Conservation (phyloP, 2,329 filamentous ascomycete genomes). For the Neonectria ditissima region DNA sequence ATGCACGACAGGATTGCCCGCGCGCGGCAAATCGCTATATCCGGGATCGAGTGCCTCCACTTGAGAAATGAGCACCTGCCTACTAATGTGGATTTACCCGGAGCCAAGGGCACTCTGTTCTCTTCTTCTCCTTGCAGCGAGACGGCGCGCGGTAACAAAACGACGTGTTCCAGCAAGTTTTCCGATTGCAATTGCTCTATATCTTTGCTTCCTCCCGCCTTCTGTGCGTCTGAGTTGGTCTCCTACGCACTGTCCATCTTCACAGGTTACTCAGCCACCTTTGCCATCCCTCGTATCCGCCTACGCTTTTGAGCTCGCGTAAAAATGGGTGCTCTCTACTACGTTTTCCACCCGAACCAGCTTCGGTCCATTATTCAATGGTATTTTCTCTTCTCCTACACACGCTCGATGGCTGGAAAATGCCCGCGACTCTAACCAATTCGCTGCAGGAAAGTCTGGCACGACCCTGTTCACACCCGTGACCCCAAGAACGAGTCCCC, state of each 20-base stretch:
- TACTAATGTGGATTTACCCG: conserved; percentile 46
- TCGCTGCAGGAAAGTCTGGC: conserved; percentile 86
- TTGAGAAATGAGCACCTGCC: conserved; percentile 45
- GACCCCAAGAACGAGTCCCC: conserved; percentile 79
- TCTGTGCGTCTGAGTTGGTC: conserved; percentile 27
- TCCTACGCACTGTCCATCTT: conserved; percentile 36
- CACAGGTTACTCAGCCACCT: conserved; percentile 19
- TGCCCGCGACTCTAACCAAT: conserved; percentile 35
- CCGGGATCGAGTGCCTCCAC: conserved; percentile 38
- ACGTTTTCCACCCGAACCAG: conserved; percentile 79
- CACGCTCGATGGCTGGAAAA: neutral
- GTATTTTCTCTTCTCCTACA: conserved; percentile 60
- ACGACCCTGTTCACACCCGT: conserved; percentile 90
- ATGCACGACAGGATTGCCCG: conserved; percentile 19
- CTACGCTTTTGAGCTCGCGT: conserved; percentile 30
- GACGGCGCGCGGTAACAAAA: conserved; percentile 33
- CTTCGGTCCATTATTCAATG: conserved; percentile 90
- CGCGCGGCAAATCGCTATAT: conserved; percentile 30
- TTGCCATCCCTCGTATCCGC: conserved; percentile 19
- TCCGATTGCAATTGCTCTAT: conserved; percentile 37
- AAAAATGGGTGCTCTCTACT: conserved; percentile 76
- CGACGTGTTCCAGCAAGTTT: conserved; percentile 37
- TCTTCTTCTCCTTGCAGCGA: conserved; percentile 34
- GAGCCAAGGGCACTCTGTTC: conserved; percentile 38
- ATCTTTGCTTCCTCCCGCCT: conserved; percentile 34